phyloP scores from a whole-genome alignment of 495 filamentous ascomycete genomes.

The Bryoglossum gracile region DNA sequence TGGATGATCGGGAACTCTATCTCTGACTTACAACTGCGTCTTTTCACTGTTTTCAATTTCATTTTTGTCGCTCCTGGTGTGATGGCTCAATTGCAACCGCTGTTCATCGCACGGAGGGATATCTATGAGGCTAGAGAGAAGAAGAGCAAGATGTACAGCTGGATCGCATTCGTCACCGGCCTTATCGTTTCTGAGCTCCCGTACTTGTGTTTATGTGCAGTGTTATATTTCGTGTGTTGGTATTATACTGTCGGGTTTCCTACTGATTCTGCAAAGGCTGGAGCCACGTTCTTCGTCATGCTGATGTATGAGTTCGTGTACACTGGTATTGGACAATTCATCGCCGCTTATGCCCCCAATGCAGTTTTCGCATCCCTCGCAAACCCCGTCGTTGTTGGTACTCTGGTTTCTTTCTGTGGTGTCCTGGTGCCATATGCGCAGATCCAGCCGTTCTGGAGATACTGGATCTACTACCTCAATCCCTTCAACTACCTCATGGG shows the following conservation, averaged over 20 bases:
- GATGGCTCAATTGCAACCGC: conserved; percentile 54
- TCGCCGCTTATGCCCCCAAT: conserved; percentile 49
- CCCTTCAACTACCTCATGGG: conserved; percentile 50
- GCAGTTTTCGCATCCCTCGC: conserved; percentile 47
- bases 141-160: conserved; percentile 68
- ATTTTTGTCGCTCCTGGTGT: conserved; percentile 31
- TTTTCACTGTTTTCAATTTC: conserved; percentile 34
- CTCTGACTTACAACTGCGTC: conserved; percentile 29
- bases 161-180: conserved; percentile 48
- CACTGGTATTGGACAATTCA: conserved; percentile 42
- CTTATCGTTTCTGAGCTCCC: conserved; percentile 53
- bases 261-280: conserved; percentile 33
- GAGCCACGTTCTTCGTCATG: conserved; percentile 37
- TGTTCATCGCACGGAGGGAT: conserved; percentile 58
- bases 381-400: conserved; percentile 45
- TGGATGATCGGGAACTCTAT: conserved; percentile 28
- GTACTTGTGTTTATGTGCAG: conserved; percentile 48
- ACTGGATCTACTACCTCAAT: conserved; percentile 52
- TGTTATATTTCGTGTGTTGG: conserved; percentile 51
- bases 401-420: conserved; percentile 48
- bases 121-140: conserved; percentile 67
- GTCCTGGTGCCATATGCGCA: conserved; percentile 45
- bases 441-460: conserved; percentile 51
- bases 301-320: conserved; percentile 42
- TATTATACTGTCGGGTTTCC: conserved; percentile 53